Conservation (phyloP, 306 rosid species). For the Acacia acuminata region DNA sequence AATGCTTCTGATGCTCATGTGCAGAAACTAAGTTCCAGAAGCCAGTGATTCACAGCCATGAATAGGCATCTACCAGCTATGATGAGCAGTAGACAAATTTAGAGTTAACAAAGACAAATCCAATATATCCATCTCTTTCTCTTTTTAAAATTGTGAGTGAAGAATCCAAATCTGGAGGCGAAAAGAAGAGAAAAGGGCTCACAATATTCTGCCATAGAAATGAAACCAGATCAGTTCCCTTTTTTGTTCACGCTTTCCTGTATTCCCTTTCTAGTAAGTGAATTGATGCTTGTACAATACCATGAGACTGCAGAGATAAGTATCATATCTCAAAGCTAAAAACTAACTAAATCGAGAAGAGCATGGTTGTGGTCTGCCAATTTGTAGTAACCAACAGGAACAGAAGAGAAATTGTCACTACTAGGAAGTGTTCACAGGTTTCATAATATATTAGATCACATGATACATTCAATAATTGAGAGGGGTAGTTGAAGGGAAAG, state of each 20-base stretch:
- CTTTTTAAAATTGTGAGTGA: no score
- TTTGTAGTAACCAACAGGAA: background rate
- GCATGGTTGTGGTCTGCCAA: background rate
- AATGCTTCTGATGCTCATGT: background rate
- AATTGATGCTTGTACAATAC: background rate
- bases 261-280: background rate
- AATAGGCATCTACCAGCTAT: background rate
- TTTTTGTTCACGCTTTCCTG: background rate
- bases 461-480: background rate
- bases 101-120: background rate
- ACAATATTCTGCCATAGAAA: no score
- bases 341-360: background rate
- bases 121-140: background rate
- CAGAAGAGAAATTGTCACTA: background rate
- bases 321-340: background rate
- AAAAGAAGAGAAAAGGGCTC: no score
- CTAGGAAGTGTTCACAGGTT: background rate
- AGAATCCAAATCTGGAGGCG: background rate
- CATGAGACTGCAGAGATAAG: background rate
- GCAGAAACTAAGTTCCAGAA: background rate
- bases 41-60: background rate
- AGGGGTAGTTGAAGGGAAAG: background rate
- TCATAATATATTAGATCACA: background rate
- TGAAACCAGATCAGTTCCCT: background rate
- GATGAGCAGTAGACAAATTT: background rate